Evolutionary conservation across 108 stramenopile genomes (phyloP), one percentile per base, ranked within the genome.

Genomic region (Phaeodactylum tricornutum): DNA sequence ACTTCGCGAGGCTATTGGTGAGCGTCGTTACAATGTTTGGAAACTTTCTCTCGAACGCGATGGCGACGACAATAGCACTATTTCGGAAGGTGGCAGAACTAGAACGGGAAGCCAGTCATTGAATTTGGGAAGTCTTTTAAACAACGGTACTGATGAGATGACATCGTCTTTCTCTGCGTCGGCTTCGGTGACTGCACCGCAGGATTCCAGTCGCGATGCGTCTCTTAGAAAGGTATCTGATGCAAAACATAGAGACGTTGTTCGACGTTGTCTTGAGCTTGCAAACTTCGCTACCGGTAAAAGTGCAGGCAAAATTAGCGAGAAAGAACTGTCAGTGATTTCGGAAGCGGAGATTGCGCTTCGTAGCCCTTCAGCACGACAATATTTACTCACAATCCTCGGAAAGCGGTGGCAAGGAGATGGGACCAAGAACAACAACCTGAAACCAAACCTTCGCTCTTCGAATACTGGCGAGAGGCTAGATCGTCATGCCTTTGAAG

Each of bases 1-100:
- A 41, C 65, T 91, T 14, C 49, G 73, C 34, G 82, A 84, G 38
- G 88, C 88, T 4, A 79, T 91, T 37, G 88, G 88, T 15, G 88
- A 91, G 33, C 64, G 79, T n/a, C 47, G 69, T 29, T 83, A 58
- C 32, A 69, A 77, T 6, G 69, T 58, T 5, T 91, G 84, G 84
- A 74, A 84, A 53, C 41, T 71, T 23, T 66, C 77, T 0, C 66
- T 68, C 26, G 75, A 72, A 28, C 26, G 37, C 2, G 45, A 46
- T 20, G 24, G n/a, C 21, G 53, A 55, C 16, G 40, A 42, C 29
- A 25, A 19, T 8, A 47, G 37, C 17, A 24, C 29, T 9, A 16
- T 58, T 0, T 47, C 50, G 8, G 42, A 43, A 1, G 53, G 23
- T 5, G 27, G 28, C 4, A 32, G 48, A 33, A 46, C 5, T 15